Evolutionary conservation across 2,329 filamentous ascomycete genomes (phyloP), one percentile per base, ranked within the genome.

Genomic region (Parascedosporium putredinis): DNA sequence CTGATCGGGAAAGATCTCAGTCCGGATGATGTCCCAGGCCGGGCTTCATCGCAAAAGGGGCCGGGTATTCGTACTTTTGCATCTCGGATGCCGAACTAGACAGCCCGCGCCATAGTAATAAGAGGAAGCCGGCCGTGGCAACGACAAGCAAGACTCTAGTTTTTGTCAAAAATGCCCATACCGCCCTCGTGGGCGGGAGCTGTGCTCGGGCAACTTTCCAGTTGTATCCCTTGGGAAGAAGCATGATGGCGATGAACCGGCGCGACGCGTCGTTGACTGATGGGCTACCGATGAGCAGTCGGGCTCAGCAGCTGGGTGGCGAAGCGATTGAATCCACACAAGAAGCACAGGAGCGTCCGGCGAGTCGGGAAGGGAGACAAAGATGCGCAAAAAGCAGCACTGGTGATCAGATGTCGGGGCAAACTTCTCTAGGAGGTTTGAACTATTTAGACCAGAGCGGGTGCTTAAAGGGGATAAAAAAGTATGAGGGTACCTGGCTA

Each of bases 101-200:
- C 59, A 96, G 80, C 55, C 87, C 86, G 64, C 87, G 84, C 88
- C 89, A 97, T 81, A 95, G 67, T 69, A 96, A 74, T 65, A 95
- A 64, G 55, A 94, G 64, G 56, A 88, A 71, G 50, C 84, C 82
- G 25, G 79, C 73, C 47, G 93, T 58, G 48, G 81, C 84, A 53
- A 93, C 68, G 44, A 86, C 78, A 49, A 93, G 69, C 55, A 96
- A 71, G 57, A 94, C 84, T 50, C 88, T 80, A 56, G 88, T 87
- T 62, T 81, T 81, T 54, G 86, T 87, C 55, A 94, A 62, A 58
- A 88, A 79, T 42, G 77, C 71, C 68, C 81, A 73, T 63, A 89
- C 64, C 49, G 84, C 83, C 65, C 88, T 80, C 58, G 81, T 83
- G 51, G 88, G 84, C 40, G 89, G 88, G 58, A 96, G 71, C 61